Conservation (phyloP, 805 yeast species). For the Debaryomyces maramus region DNA sequence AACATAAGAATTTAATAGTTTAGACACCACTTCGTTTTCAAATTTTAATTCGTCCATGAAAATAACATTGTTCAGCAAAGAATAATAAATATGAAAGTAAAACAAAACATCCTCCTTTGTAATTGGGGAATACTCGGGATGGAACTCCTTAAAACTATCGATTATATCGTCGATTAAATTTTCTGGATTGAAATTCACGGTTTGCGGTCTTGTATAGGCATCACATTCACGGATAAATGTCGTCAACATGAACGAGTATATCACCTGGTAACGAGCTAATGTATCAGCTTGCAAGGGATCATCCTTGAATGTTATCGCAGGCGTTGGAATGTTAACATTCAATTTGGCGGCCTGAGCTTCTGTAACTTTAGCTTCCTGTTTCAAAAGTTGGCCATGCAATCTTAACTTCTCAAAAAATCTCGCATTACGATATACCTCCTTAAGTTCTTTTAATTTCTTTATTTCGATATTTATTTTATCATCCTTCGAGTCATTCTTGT, state of each 20-base stretch:
- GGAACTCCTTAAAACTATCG: constrained; percentile 17
- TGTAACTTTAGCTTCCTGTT: constrained; percentile 23
- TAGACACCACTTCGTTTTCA: constrained; percentile 23
- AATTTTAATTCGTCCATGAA: constrained; percentile 28
- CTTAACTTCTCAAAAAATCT: constrained; percentile 24
- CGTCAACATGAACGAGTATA: constrained; percentile 22
- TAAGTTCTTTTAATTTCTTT: constrained; percentile 22
- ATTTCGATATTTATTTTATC: constrained; percentile 20
- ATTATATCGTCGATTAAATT: constrained; percentile 20
- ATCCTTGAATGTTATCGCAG: constrained; percentile 16
- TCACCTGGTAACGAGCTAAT: constrained; percentile 15
- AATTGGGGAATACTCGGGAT: constrained; percentile 21
- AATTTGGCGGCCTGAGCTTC: constrained; percentile 17
- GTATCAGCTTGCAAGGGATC: constrained; percentile 20
- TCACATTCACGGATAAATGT: constrained; percentile 27
- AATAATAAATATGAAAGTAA: constrained; percentile 28
- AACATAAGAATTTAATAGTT: constrained; percentile 18
- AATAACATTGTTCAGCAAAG: constrained; percentile 26
- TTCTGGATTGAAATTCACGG: constrained; percentile 17
- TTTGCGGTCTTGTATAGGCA: constrained; percentile 9
- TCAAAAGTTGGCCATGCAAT: constrained; percentile 20
- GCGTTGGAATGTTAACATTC: constrained; percentile 14
- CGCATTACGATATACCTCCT: constrained; percentile 20
- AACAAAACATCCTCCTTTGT: constrained; percentile 26
- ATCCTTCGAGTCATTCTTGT: constrained; percentile 6